These are phyloP conservation scores for Chlorella sp. DNA, from an alignment of 139 green algal species.

Conservation along the genomic window DNA sequence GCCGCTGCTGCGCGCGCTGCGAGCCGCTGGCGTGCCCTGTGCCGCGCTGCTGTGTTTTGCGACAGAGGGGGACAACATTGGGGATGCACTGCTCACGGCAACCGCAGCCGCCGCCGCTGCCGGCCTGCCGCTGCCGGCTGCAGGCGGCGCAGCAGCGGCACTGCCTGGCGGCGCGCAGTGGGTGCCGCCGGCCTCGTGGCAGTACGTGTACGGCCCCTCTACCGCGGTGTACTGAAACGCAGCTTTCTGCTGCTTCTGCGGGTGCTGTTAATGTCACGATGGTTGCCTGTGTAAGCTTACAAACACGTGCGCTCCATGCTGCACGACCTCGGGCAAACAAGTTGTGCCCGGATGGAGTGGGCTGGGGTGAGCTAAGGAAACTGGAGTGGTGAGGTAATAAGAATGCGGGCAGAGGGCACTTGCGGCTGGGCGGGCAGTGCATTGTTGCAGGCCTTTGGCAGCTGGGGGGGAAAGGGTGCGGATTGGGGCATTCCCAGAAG, in stretches of 20 bases:
- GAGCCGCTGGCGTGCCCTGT: not conserved
- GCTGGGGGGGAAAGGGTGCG: too few species aligned
- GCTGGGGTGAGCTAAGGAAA: not conserved
- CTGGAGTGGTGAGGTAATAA: not conserved
- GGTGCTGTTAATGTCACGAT: not conserved
- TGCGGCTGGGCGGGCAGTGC: too few species aligned
- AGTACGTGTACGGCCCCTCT: not conserved
- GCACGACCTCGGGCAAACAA: too few species aligned
- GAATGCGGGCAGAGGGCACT: too few species aligned
- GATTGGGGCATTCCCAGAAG: too few species aligned
- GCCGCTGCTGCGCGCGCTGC: slow-evolving; percentile 54
- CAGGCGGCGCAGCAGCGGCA: not conserved
- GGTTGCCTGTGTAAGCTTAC: not conserved
- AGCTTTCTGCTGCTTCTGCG: not conserved
- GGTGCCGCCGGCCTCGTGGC: not conserved
- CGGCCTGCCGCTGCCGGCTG: not conserved
- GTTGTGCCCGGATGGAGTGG: not conserved
- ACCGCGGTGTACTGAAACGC: not conserved
- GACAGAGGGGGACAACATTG: slow-evolving; percentile 70
- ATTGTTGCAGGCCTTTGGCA: too few species aligned
- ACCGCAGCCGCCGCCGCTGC: not conserved
- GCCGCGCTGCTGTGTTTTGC: slow-evolving; percentile 58
- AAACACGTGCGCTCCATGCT: not conserved
- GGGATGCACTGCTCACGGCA: slow-evolving; percentile 56
- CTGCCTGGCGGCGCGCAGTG: not conserved